phyloP scores from a whole-genome alignment of 192 early-diverging fungal genomes.

The Geosiphon pyriformis region DNA sequence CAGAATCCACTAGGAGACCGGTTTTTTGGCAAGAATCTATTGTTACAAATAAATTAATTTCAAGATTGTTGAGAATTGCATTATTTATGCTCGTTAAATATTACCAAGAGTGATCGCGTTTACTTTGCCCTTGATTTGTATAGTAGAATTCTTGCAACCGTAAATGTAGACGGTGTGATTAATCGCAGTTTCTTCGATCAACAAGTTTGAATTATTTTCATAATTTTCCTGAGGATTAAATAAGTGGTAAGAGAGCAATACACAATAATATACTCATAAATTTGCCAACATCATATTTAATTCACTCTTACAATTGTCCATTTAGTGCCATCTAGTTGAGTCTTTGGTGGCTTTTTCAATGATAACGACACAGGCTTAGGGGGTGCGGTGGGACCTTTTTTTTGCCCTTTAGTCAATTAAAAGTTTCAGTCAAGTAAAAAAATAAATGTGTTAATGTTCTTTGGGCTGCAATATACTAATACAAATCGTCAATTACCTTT shows the following conservation, averaged over 20 bases:
- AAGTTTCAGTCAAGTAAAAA: no score
- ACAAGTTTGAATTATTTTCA: constrained; percentile 60
- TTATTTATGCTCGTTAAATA: not conserved
- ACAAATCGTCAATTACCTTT: not conserved
- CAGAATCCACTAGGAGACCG: constrained; percentile 75
- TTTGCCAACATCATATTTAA: constrained; percentile 8
- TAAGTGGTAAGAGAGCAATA: constrained; percentile 10
- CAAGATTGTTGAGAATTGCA: not conserved
- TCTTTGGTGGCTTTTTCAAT: constrained; percentile 70
- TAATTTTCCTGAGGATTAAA: constrained; percentile 65
- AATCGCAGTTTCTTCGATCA: constrained; percentile 76
- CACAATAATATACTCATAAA: not conserved
- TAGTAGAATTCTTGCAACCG: constrained; percentile 86
- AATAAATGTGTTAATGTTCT: no score
- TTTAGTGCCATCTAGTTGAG: constrained; percentile 82
- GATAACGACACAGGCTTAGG: constrained; percentile 51
- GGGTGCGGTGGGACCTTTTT: constrained; percentile 47
- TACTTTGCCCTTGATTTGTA: constrained; percentile 88
- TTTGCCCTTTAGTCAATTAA: constrained; percentile 23
- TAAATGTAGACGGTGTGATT: constrained; percentile 91
- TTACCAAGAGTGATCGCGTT: constrained; percentile 84
- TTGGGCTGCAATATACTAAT: no score
- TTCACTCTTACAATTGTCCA: constrained; percentile 67
- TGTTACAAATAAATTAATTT: constrained; percentile 5
- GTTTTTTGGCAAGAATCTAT: constrained; percentile 85